Conservation (phyloP, 164 flowering plant species). For the Annona cherimola region DNA sequence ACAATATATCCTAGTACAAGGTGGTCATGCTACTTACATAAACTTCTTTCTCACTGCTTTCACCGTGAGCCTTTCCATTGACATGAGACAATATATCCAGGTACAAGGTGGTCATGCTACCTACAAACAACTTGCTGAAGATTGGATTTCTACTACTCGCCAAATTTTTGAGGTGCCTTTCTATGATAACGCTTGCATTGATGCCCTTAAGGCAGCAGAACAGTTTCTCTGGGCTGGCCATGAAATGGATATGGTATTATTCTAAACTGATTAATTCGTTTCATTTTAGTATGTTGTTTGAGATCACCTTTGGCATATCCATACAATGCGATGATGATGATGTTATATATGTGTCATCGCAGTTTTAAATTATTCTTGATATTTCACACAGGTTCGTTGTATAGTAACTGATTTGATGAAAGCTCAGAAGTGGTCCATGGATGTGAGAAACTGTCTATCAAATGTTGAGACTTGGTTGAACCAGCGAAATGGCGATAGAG, state of each 20-base stretch:
- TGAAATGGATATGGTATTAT: slow-evolving; percentile 80
- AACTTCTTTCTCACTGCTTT: too few relatives aligned
- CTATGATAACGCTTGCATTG: slow-evolving; percentile 38
- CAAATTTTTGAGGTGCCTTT: slow-evolving; percentile 43
- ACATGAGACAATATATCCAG: slow-evolving; percentile 27
- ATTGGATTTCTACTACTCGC: slow-evolving; percentile 54
- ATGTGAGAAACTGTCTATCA: slow-evolving; percentile 48
- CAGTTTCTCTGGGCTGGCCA: slow-evolving; percentile 97
- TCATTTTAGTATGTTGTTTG: too few relatives aligned
- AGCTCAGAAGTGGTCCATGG: slow-evolving; percentile 66
- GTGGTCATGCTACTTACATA: too few relatives aligned
- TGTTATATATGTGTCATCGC: background rate
- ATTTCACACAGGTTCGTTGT: slow-evolving; percentile 50
- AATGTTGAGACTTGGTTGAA: slow-evolving; percentile 43
- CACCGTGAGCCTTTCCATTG: background rate
- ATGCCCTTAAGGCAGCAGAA: slow-evolving; percentile 61
- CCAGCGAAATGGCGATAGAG: slow-evolving; percentile 14
- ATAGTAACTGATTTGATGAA: slow-evolving; percentile 44
- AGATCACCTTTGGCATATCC: background rate
- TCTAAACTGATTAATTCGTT: background rate
- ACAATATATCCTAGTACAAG: background rate
- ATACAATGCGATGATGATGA: background rate
- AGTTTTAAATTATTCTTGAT: background rate
- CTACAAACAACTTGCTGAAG: slow-evolving; percentile 60
- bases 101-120: slow-evolving; percentile 50